Evolutionary conservation across 1,284 basidiomycete species (phyloP).

Genomic region (Mycosarcoma mackinlayi): DNA sequence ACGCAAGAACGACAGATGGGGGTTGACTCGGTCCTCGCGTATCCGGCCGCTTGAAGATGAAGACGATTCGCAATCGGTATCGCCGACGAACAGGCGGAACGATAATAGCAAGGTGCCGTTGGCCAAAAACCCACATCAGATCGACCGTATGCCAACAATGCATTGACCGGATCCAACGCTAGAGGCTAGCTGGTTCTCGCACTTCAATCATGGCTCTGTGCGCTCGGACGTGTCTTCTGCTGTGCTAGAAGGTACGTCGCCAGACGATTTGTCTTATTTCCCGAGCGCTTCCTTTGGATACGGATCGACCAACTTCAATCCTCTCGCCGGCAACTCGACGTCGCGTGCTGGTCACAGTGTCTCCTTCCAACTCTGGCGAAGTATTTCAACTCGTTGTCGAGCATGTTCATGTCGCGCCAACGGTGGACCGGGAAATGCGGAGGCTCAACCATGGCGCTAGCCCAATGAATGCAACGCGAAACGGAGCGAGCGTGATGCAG

Average conservation of each 20-base stretch:
- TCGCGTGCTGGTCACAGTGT: conserved; percentile 14
- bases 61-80: conserved; percentile 1
- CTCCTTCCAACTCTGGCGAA: conserved; percentile 25
- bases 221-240: conserved; percentile 37
- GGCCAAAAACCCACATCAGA: background rate
- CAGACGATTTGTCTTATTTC: conserved; percentile 14
- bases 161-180: conserved; percentile 11
- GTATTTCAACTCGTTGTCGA: conserved; percentile 34
- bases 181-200: conserved; percentile 38
- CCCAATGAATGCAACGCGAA: background rate
- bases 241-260: conserved; percentile 28
- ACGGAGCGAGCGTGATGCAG: conserved; percentile 1
- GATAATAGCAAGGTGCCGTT: background rate
- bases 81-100: background rate
- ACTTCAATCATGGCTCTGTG: conserved; percentile 29
- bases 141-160: background rate
- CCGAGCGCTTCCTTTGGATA: conserved; percentile 35
- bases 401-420: conserved; percentile 43
- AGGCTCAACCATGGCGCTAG: background rate
- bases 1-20: conserved; percentile 27
- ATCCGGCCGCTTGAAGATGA: conserved; percentile 30
- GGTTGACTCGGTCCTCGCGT: conserved; percentile 31
- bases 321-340: conserved; percentile 43
- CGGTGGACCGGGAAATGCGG: conserved; percentile 1
- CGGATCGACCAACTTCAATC: conserved; percentile 43